Percentiles rank a stretch among this genome's conserved stretches.
phyloP scores from a whole-genome alignment of 805 yeast genomes.

The Sugiyamaella mastotermitis region DNA sequence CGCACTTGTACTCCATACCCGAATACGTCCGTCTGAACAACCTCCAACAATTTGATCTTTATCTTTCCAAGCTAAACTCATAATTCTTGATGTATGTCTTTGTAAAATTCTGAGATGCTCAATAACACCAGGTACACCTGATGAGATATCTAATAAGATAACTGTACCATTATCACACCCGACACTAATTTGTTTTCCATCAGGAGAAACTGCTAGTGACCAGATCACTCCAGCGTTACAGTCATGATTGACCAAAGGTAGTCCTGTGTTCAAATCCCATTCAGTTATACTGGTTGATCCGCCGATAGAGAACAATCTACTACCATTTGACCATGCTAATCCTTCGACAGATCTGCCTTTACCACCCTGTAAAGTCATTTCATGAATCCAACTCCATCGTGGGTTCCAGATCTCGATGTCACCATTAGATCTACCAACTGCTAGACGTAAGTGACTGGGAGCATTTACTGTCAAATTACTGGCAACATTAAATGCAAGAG shows the following conservation, averaged over 20 bases:
- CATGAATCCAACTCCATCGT: slow-evolving; percentile 69
- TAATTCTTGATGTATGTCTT: slow-evolving; percentile 76
- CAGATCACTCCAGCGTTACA: slow-evolving; percentile 92
- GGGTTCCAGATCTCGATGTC: slow-evolving; percentile 90
- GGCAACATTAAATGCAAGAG: slow-evolving; percentile 60
- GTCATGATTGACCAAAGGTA: slow-evolving; percentile 69
- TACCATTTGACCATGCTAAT: slow-evolving; percentile 65
- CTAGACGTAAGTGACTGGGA: slow-evolving; percentile 57
- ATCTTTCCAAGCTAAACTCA: slow-evolving; percentile 71
- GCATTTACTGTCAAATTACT: slow-evolving; percentile 38
- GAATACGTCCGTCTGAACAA: slow-evolving; percentile 87
- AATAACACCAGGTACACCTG: slow-evolving; percentile 68
- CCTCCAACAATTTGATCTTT: slow-evolving; percentile 75
- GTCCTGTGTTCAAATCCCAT: slow-evolving; percentile 76
- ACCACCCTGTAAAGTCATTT: slow-evolving; percentile 66
- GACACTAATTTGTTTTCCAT: slow-evolving; percentile 63
- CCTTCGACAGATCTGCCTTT: slow-evolving; percentile 85
- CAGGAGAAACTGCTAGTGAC: slow-evolving; percentile 67
- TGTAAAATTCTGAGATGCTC: slow-evolving; percentile 73
- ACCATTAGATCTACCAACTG: slow-evolving; percentile 91
- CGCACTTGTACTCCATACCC: slow-evolving; percentile 63
- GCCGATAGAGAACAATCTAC: slow-evolving; percentile 86
- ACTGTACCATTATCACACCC: slow-evolving; percentile 97
- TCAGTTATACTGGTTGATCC: slow-evolving; percentile 89
- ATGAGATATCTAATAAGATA: slow-evolving; percentile 75